Percentiles rank a stretch among this genome's conserved stretches.
Conservation (phyloP, 371 early-diverging fungal species). For the Mortierella polycephala region DNA sequence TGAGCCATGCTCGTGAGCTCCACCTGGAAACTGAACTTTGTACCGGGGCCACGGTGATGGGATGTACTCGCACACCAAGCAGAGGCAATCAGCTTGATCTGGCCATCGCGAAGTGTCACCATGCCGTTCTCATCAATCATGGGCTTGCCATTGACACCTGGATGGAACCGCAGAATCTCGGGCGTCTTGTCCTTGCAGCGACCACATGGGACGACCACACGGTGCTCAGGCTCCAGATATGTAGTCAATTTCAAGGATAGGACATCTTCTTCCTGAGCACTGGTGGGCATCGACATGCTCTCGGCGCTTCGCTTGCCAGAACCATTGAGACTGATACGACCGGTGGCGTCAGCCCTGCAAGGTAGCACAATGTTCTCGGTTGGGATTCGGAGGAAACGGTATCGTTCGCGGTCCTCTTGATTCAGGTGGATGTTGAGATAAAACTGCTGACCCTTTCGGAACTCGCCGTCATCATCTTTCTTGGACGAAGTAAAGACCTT, state of each 20-base stretch:
- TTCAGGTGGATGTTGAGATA: slow-evolving; percentile 44
- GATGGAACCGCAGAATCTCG: slow-evolving; percentile 47
- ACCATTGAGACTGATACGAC: slow-evolving; percentile 33
- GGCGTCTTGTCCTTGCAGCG: slow-evolving; percentile 52
- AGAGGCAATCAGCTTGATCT: slow-evolving; percentile 49
- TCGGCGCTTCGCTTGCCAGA: slow-evolving; percentile 43
- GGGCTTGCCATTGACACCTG: slow-evolving; percentile 50
- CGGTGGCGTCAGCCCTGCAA: slow-evolving; percentile 33
- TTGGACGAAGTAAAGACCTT: slow-evolving; percentile 50
- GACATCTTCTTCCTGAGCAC: slow-evolving; percentile 47
- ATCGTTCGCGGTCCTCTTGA: slow-evolving; percentile 35
- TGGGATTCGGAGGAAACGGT: slow-evolving; percentile 46
- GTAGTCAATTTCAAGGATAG: slow-evolving; percentile 39
- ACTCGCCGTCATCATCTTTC: slow-evolving; percentile 49
- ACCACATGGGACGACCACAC: slow-evolving; percentile 45
- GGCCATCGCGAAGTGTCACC: slow-evolving; percentile 39
- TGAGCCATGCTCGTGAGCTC: slow-evolving; percentile 30
- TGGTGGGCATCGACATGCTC: slow-evolving; percentile 34
- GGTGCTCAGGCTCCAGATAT: slow-evolving; percentile 43
- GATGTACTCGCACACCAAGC: slow-evolving; percentile 51
- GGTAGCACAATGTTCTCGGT: slow-evolving; percentile 49
- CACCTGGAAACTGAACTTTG: slow-evolving; percentile 47
- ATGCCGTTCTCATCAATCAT: slow-evolving; percentile 54
- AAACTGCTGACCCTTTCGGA: slow-evolving; percentile 52
- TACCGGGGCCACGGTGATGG: slow-evolving; percentile 50